phyloP scores from a whole-genome alignment of 108 stramenopile species.

The Stephanodiscus triporus region DNA sequence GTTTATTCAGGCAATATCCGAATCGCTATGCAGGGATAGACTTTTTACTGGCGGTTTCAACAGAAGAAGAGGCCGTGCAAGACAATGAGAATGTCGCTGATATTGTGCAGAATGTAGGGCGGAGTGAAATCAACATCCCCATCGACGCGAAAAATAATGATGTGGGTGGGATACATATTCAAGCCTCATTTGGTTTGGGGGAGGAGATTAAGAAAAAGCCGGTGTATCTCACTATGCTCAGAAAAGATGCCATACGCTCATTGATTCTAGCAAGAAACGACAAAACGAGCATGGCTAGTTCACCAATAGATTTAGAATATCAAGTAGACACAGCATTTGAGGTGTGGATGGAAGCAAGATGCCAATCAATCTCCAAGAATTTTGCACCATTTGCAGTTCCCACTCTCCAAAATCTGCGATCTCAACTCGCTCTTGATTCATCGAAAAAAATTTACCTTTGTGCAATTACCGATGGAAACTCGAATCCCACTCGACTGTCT shows the following conservation, averaged over 20 bases:
- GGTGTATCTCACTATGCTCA: constrained; percentile 66
- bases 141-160: constrained; percentile 12
- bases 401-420: constrained; percentile 40
- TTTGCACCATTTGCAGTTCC: constrained; percentile 54
- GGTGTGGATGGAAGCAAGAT: constrained; percentile 70
- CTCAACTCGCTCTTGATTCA: constrained; percentile 29
- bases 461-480: constrained; percentile 90
- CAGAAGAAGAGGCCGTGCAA: not conserved
- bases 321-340: constrained; percentile 63
- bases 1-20: constrained; percentile 50
- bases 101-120: constrained; percentile 23
- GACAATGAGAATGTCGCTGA: constrained; percentile 3
- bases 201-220: constrained; percentile 67
- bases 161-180: constrained; percentile 47
- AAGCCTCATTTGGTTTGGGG: constrained; percentile 56
- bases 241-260: constrained; percentile 77
- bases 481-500: constrained; percentile 63
- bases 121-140: constrained; percentile 3
- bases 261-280: constrained; percentile 7
- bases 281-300: not conserved
- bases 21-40: constrained; percentile 26
- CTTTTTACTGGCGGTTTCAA: not conserved
- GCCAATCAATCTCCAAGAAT: constrained; percentile 62
- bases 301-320: constrained; percentile 9
- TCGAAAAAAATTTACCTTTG: constrained; percentile 63